These are phyloP conservation scores for Microbotryomycetes sp. DNA, from an alignment of 1,284 basidiomycete species.

Conservation along the genomic window DNA sequence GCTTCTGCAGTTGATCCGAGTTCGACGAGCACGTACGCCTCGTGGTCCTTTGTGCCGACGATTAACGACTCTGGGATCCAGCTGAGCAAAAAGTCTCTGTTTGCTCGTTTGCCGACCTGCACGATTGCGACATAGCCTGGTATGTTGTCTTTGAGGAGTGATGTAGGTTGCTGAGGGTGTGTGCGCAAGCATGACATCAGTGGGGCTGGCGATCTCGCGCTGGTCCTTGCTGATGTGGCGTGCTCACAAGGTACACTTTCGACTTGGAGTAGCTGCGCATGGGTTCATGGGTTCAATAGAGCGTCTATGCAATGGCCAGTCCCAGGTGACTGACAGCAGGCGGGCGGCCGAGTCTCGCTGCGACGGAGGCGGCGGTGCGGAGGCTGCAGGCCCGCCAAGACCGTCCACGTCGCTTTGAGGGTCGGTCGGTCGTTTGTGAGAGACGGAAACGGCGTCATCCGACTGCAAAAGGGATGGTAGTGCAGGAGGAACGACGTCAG, in stretches of 20 bases:
- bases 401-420: too few species aligned
- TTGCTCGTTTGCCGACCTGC: conserved; percentile 54
- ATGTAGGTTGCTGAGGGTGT: conserved; percentile 61
- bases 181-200: conserved; percentile 2
- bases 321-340: not conserved
- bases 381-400: not conserved
- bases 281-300: not conserved
- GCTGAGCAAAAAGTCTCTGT: conserved; percentile 56
- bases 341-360: not conserved
- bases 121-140: conserved; percentile 85
- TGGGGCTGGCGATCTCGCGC: not conserved
- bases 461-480: conserved; percentile 6
- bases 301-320: not conserved
- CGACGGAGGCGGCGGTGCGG: not conserved
- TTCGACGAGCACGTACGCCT: conserved; percentile 28
- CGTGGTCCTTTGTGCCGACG: conserved; percentile 52
- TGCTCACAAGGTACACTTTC: conserved; percentile 65
- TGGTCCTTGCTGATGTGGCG: not conserved
- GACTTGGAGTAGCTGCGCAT: conserved; percentile 62
- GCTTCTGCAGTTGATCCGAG: conserved; percentile 4
- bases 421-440: not conserved
- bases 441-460: conserved; percentile 16
- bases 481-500: not conserved
- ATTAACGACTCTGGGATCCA: conserved; percentile 78
- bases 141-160: conserved; percentile 84